Evolutionary conservation across 805 yeast species (phyloP).

Genomic region (Myxozyma geophila): DNA sequence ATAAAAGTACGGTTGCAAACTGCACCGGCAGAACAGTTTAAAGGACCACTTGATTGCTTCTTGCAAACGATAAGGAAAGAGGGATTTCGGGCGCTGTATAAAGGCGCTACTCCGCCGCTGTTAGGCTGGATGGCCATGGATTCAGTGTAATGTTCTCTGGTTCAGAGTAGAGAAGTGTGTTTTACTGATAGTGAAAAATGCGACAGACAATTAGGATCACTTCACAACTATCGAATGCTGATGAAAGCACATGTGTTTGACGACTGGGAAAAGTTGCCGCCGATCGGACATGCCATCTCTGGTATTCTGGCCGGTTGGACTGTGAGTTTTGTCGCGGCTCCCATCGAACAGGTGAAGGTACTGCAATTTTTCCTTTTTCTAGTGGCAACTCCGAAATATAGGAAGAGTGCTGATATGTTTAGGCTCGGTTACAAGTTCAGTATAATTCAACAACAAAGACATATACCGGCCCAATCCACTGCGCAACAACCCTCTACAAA

Average conservation of each 20-base stretch:
- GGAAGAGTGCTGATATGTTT: not conserved
- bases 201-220: slow-evolving; percentile 73
- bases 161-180: not conserved
- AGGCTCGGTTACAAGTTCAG: slow-evolving; percentile 84
- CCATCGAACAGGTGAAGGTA: slow-evolving; percentile 79
- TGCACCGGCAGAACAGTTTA: slow-evolving; percentile 68
- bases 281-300: slow-evolving; percentile 74
- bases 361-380: not conserved
- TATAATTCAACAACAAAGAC: slow-evolving; percentile 72
- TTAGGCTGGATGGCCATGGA: slow-evolving; percentile 96
- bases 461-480: slow-evolving; percentile 82
- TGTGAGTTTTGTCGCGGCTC: slow-evolving; percentile 94
- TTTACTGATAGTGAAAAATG: not conserved
- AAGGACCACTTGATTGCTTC: slow-evolving; percentile 83
- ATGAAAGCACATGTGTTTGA: slow-evolving; percentile 66
- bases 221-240: slow-evolving; percentile 73
- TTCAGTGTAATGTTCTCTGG: slow-evolving; percentile 54
- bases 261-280: slow-evolving; percentile 66
- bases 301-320: slow-evolving; percentile 86
- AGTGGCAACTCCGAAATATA: too few species aligned
- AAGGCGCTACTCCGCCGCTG: slow-evolving; percentile 91
- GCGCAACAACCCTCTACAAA: slow-evolving; percentile 47
- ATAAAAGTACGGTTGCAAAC: slow-evolving; percentile 85
- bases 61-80: slow-evolving; percentile 71
- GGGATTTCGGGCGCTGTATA: slow-evolving; percentile 78